These are phyloP conservation scores for Mucor velutinosus DNA, from an alignment of 371 early-diverging fungal species.

Conservation along the genomic window DNA sequence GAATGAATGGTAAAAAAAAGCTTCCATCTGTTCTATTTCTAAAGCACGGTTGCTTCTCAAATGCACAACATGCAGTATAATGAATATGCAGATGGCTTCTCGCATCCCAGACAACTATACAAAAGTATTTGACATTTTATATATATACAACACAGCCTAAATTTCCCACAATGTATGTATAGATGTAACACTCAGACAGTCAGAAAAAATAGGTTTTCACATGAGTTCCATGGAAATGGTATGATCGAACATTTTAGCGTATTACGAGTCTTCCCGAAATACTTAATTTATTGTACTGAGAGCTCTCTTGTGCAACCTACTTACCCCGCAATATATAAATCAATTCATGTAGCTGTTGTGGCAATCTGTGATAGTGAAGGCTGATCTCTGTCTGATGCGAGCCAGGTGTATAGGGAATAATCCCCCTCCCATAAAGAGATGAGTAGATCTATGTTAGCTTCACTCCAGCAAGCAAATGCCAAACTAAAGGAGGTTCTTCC, in stretches of 20 bases:
- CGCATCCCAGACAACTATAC: not conserved
- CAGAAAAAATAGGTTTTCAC: not conserved
- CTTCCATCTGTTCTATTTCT: not conserved
- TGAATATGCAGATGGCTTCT: not conserved
- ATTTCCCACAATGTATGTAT: not conserved
- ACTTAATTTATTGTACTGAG: not conserved
- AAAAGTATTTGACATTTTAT: not conserved
- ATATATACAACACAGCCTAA: not conserved
- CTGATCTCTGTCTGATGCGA: not conserved
- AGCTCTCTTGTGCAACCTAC: not conserved
- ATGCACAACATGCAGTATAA: not conserved
- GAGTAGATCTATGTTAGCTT: too few relatives aligned
- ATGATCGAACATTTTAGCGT: not conserved
- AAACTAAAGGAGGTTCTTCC: too few relatives aligned
- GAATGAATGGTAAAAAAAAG: not conserved
- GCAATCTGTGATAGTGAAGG: not conserved
- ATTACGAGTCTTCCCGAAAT: constrained; percentile 1
- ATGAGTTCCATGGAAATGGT: not conserved
- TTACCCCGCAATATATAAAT: not conserved
- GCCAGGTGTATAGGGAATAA: not conserved
- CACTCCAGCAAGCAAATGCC: too few relatives aligned
- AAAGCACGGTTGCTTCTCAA: not conserved
- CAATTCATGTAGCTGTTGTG: not conserved
- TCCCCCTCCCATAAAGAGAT: too few relatives aligned
- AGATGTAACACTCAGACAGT: not conserved